A percentile compares a stretch with the other conserved stretches of the same genome.
Conservation (phyloP, 176 grass and related monocot species). For the Cenchrus fungigraminus region DNA sequence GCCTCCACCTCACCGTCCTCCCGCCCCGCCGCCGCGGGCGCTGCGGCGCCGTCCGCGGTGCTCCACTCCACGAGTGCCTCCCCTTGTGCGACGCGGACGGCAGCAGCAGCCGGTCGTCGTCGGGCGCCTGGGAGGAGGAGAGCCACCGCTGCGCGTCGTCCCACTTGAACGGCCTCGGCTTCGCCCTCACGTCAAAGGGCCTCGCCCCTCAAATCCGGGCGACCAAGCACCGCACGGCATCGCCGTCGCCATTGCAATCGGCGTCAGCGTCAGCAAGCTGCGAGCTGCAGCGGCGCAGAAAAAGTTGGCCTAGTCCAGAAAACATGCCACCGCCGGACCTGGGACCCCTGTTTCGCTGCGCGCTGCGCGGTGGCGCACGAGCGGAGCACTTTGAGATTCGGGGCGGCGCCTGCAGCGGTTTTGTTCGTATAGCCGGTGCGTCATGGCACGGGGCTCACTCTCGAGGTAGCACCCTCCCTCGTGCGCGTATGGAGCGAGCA, state of each 20-base stretch:
- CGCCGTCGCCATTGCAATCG: neutral
- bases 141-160: constrained; percentile 93
- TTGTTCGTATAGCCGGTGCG: neutral
- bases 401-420: neutral
- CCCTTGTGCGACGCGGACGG: constrained; percentile 51
- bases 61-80: constrained; percentile 52
- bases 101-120: constrained; percentile 47
- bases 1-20: constrained; percentile 13
- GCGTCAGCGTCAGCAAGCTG: neutral
- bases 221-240: neutral
- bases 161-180: constrained; percentile 86
- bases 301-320: constrained; percentile 11
- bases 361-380: neutral
- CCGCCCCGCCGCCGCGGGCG: neutral
- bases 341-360: constrained; percentile 26
- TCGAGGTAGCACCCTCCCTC: neutral
- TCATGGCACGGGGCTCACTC: neutral
- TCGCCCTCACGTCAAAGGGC: constrained; percentile 41
- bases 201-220: neutral
- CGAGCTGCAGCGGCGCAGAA: neutral
- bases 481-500: constrained; percentile 16
- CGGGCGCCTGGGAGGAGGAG: constrained; percentile 35
- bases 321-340: constrained; percentile 22
- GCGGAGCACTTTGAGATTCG: neutral
- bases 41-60: constrained; percentile 32